Base-by-base conservation (phyloP, 2,329 filamentous ascomycete species). In the Trichophaea hybrida region DNA sequence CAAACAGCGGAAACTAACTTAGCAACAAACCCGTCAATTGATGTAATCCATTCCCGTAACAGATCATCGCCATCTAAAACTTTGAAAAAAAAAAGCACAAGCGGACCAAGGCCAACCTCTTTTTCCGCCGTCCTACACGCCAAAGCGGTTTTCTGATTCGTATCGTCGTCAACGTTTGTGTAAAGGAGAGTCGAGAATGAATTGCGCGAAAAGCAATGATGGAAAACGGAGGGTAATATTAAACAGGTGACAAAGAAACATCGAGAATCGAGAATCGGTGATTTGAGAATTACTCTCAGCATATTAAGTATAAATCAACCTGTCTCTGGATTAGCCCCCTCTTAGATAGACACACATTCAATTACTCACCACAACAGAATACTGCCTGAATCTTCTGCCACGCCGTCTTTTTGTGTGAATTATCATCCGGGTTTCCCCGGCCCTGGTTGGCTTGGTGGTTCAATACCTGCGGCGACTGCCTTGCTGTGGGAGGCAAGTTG, bases 341-440 rank as follows among this genome's bases (percentile, higher is more conserved):
- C 53, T 32, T 35, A 64, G 64, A 53, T 67, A 64, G 65, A 65
- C 62, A 56, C 66, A 66, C 67, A 60, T 68, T 61, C 66, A 67
- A 65, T 72, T 76, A 77, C 81, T 17, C 37, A 35, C 88, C 88
- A 75, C 91, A 97, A 81, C 91, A 97, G 60, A 96, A 77, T 61
- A 83, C 81, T 78, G 93, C 94, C 80, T 91, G 85, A 72, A 96
- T 78, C 78, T 96, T 96, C 75, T 94, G 86, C 75, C 90, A 83
- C 65, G 88, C 86, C 61, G 84, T 85, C 50, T 83, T 85, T 72
- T 91, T 86, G 49, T 77, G 76, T 65, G 78, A 77, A 66, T 61
- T 61, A 34, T 50, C 43, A 3, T 57, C 55, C 12, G 8, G 17
- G 32, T 57, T 35, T 10, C 43, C 55, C 77, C 78, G 67, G 72